Evolutionary conservation across 768 basidiomycete genomes (phyloP), one percentile per base, ranked within the genome.

Genomic region (Mycena albidolilacea): DNA sequence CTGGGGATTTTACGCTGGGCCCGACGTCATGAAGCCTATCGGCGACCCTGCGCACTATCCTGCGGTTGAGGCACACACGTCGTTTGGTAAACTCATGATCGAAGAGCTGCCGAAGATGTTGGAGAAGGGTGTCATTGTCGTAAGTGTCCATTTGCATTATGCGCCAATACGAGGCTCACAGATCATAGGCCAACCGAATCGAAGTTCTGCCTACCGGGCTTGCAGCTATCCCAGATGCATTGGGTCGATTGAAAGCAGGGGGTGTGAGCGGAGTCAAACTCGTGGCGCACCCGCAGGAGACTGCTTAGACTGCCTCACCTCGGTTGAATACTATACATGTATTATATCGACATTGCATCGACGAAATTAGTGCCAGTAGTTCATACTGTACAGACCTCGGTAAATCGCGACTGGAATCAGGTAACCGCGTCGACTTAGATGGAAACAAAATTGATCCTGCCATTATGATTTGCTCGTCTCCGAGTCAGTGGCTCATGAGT

Each of bases 161-260:
- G 7, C n/a, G 57, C 19, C 1, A 2, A n/a, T 5, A 39, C 3
- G 35, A 2, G 1, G 15, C 11, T 43, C 9, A 44, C 19, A n/a
- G 10, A 21, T 19, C 38, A 15, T 64, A 88, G 88, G 85, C 87
- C 7, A 88, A 86, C 77, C 79, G 79, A 38, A 80, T 85, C 17
- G 85, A 88, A 67, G 76, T 85, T 38, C 69, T 90, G 30, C 78
- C 83, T 0, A 80, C 80, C 15, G 88, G 89, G 10, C 79, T 89
- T 23, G 80, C 77, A 23, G 88, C 84, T 6, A 85, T 89, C 61
- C 77, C 78, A 38, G 78, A 78, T 15, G 89, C 85, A 14, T 74
- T 90, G 62, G 80, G 82, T 19, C 62, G 73, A 21, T 19, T 65
- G 68, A 5, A 62, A 30, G 38, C 54, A 6, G 64, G 57, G 30